Percentiles rank a stretch among this genome's conserved stretches.
Evolutionary conservation across 805 yeast genomes (phyloP).

Genomic region (Metschnikowia koreensis): DNA sequence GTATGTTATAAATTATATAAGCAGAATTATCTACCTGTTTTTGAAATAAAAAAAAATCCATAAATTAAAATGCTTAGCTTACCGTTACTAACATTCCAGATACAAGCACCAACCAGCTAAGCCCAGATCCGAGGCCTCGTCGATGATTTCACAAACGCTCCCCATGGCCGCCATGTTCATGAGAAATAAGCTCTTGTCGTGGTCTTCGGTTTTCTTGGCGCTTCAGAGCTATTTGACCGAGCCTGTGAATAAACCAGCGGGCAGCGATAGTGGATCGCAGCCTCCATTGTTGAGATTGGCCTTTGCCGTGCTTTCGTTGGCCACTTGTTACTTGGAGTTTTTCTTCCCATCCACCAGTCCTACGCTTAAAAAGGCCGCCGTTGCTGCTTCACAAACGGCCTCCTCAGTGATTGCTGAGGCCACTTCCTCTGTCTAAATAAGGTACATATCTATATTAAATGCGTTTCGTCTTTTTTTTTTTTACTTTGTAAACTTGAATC

Average conservation of each 20-base stretch:
- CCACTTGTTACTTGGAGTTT: constrained; percentile 55
- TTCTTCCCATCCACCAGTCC: constrained; percentile 45
- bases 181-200: constrained; percentile 52
- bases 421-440: constrained; percentile 8
- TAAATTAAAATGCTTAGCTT: too few relatives aligned
- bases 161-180: constrained; percentile 71
- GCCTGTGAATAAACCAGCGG: constrained; percentile 33
- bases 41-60: not conserved
- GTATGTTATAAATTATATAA: constrained; percentile 8
- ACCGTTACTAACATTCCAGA: constrained; percentile 20
- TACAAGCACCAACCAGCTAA: constrained; percentile 51
- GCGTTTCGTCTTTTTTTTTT: not conserved
- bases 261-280: constrained; percentile 30
- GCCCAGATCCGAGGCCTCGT: constrained; percentile 44
- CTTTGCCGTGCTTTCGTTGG: constrained; percentile 47
- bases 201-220: constrained; percentile 55
- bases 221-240: constrained; percentile 48
- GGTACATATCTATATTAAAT: too few relatives aligned
- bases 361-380: constrained; percentile 23
- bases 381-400: constrained; percentile 11
- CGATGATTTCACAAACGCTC: constrained; percentile 53
- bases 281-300: constrained; percentile 47
- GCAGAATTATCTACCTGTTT: not conserved
- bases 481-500: not conserved
- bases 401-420: constrained; percentile 16